Evolutionary conservation across 345 rosid genomes (phyloP).

Genomic region (Salix purpurea): DNA sequence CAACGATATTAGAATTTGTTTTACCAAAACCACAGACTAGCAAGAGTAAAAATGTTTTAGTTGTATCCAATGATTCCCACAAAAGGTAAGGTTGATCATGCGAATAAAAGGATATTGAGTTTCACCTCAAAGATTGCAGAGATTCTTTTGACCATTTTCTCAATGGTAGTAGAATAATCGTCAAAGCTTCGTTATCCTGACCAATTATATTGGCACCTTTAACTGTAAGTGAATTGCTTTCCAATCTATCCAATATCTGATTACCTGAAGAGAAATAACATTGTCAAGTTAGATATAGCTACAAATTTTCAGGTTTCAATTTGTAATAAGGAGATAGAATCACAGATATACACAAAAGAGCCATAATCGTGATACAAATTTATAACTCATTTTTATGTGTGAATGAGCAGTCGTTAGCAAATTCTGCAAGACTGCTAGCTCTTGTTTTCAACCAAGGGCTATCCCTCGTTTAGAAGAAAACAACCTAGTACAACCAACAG

Average conservation of each 20-base stretch:
- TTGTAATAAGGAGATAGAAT: neutral
- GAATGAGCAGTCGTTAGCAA: no score
- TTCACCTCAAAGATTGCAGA: slow-evolving; percentile 52
- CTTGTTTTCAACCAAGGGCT: neutral
- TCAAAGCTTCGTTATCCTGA: slow-evolving; percentile 69
- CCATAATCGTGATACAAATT: neutral
- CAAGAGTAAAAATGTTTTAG: neutral
- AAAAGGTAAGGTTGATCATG: no score
- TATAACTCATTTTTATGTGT: neutral
- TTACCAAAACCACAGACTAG: neutral
- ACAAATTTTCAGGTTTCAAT: neutral
- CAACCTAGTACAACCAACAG: neutral
- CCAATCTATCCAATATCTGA: slow-evolving; percentile 62
- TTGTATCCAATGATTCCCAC: neutral
- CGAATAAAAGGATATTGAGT: neutral
- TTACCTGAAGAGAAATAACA: slow-evolving; percentile 44
- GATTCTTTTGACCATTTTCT: slow-evolving; percentile 67
- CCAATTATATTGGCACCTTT: slow-evolving; percentile 79
- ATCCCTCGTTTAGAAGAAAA: neutral
- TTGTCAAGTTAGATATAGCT: neutral
- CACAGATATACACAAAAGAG: neutral
- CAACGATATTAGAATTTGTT: neutral
- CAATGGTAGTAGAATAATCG: slow-evolving; percentile 56
- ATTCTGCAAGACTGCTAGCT: no score
- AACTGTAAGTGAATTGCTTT: slow-evolving; percentile 71